Evolutionary conservation across 192 early-diverging fungal species (phyloP), one percentile per base, ranked within the genome.

Genomic region (Jimgerdemannia lactiflua): DNA sequence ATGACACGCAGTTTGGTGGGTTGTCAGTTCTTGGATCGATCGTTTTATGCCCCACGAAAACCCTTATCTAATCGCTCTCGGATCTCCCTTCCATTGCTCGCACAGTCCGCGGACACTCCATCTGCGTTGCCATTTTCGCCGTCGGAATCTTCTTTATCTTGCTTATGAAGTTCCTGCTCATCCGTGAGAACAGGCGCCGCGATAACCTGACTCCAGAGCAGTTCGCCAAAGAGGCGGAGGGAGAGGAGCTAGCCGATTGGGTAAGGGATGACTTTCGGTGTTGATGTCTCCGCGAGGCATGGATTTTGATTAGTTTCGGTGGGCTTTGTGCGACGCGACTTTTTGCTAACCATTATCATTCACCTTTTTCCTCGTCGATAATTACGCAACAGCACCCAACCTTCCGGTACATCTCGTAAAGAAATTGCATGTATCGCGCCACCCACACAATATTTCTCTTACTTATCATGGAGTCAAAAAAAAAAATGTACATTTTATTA

Each of bases 161-260:
- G 42, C 64, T 76, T 17, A 85, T 89, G 74, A 83, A 87, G 44
- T 83, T 75, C 70, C 39, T 89, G 18, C 82, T 92, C 43, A 75
- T 80, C 43, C 87, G 84, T 29, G 91, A 92, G 70, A 94, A 94
- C 76, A 82, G 72, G 40, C 83, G 86, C 19, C 79, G 85, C 43
- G 86, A 89, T 44, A 85, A 83, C 67, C 70, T 90, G 72, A 80
- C 84, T 3, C 84, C 84, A 4, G 87, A 89, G 67, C 77, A 85
- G 69, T 82, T 72, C 73, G 73, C 65, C 11, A 69, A 72, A 7
- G 87, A 89, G 42, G 72, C 77, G 4, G 65, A 77, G 17, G 79
- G 80, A 4, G 79, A 82, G 39, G 82, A 89, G 10, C 81, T 84
- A 7, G 84, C 85, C 69, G 87, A 89, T 78, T 70, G 39, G 74